Conservation (phyloP, 495 filamentous ascomycete species). For the Penicillium desertorum region DNA sequence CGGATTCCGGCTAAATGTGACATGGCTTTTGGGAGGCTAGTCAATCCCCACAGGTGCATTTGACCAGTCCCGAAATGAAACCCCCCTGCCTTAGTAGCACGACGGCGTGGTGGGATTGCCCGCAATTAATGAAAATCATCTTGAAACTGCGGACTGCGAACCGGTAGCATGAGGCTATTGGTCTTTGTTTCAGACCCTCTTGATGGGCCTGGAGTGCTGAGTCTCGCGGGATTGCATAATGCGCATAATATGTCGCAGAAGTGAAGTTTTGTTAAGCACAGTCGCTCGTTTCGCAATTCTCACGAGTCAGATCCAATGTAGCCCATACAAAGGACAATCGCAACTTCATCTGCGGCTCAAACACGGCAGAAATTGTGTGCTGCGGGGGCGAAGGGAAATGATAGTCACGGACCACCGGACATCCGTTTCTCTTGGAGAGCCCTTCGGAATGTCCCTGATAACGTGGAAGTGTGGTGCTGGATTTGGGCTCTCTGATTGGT, state of each 20-base stretch:
- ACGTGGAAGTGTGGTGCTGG: background rate
- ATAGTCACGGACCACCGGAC: conserved; percentile 8
- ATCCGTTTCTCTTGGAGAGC: conserved; percentile 3
- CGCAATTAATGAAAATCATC: conserved; percentile 9
- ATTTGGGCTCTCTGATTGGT: conserved; percentile 7
- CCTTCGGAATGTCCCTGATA: background rate
- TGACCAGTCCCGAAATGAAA: conserved; percentile 10
- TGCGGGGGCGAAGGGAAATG: background rate
- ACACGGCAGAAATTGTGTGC: background rate
- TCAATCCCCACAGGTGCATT: conserved; percentile 11
- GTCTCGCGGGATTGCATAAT: conserved; percentile 1
- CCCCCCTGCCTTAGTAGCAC: conserved; percentile 24
- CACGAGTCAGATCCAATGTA: background rate
- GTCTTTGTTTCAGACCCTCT: conserved; percentile 5
- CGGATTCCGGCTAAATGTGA: conserved; percentile 1
- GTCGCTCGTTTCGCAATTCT: background rate
- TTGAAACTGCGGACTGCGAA: conserved; percentile 23
- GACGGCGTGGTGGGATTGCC: conserved; percentile 12
- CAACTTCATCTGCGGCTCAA: conserved; percentile 5
- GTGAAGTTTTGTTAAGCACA: background rate
- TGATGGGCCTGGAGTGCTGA: background rate
- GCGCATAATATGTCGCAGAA: background rate
- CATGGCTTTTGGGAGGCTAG: conserved; percentile 4
- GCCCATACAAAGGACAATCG: background rate
- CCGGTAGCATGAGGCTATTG: conserved; percentile 7